phyloP scores from a whole-genome alignment of 73 alveolate species.

The Uronychia setigera region DNA sequence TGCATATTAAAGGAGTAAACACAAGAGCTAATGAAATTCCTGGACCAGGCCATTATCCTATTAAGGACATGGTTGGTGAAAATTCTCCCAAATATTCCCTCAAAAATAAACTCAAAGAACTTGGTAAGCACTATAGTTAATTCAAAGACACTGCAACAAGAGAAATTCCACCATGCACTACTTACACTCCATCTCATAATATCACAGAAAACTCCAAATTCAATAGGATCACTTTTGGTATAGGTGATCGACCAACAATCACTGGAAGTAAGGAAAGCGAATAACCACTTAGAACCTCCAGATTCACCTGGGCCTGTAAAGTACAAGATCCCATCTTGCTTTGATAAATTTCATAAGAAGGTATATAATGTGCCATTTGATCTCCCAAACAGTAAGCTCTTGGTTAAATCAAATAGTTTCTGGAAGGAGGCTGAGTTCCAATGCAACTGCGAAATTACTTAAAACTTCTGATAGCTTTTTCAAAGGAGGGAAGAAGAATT shows the following conservation, averaged over 20 bases:
- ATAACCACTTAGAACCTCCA: not conserved
- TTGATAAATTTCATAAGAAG: constrained; percentile 60
- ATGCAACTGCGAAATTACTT: too few species aligned
- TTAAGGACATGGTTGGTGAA: constrained; percentile 41
- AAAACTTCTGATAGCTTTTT: too few species aligned
- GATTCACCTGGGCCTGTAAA: constrained; percentile 76
- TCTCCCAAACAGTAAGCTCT: too few species aligned
- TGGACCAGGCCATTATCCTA: constrained; percentile 66
- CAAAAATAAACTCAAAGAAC: not conserved
- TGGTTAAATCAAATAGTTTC: too few species aligned
- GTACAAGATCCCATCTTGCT: constrained; percentile 56
- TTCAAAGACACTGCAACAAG: constrained; percentile 49
- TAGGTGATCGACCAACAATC: constrained; percentile 55
- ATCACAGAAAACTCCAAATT: constrained; percentile 50
- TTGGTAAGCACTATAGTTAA: not conserved
- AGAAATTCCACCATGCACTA: constrained; percentile 69
- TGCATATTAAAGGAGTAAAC: constrained; percentile 47
- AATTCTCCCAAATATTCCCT: constrained; percentile 44
- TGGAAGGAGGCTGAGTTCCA: too few species aligned
- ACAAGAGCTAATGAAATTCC: constrained; percentile 44
- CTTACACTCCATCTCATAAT: constrained; percentile 35
- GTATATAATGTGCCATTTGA: too few species aligned
- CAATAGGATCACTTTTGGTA: constrained; percentile 53
- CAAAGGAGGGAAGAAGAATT: too few species aligned
- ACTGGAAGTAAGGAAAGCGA: constrained; percentile 44